Base-by-base conservation (phyloP, 1,284 basidiomycete genomes). In the Malassezia slooffiae region DNA sequence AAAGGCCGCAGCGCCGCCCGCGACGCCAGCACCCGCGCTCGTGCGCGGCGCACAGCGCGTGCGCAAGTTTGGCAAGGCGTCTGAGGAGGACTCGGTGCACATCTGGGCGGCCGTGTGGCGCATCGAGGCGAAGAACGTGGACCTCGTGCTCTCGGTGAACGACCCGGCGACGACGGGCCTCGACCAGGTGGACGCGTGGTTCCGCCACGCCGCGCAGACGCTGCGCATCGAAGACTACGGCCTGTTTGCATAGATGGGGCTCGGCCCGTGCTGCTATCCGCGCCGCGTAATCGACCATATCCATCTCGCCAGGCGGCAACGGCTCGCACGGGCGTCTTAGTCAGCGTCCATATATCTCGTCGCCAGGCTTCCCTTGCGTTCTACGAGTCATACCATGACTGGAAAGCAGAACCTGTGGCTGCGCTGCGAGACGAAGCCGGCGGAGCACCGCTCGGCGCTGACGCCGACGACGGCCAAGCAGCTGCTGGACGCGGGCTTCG, bases 381-480 rank as follows among this genome's bases (percentile, higher is more conserved):
- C n/a, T n/a, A n/a, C n/a, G n/a, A n/a, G n/a, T n/a, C n/a, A n/a
- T n/a, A 24, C 12, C 16, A 48, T 43, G 23, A 43, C 35, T 3
- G 29, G 2, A 29, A 27, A 27, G 39, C 65, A 68, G 47, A 56
- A 58, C 4, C 48, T 69, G 42, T 69, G 61, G 53, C 57, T 70
- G 38, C 56, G 64, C 11, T 66, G 62, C 41, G 63, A 66, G 52
- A 61, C 63, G 43, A 67, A 67, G 54, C 56, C 55, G 24, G 46
- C 52, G 58, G 93, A 97, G 73, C 81, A 82, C 54, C 84, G 91
- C 47, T 82, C 89, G 29, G 91, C 91, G 12, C 76, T 99, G 57
- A 93, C 90, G 12, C 91, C 91, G 3, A 82, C 85, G 17, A 93
- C 88, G 1, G 81, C 89, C 58, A 89, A 85, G 74, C 78, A 77